Conservation (phyloP, 192 early-diverging fungal genomes). For the Coemansia sp. region DNA sequence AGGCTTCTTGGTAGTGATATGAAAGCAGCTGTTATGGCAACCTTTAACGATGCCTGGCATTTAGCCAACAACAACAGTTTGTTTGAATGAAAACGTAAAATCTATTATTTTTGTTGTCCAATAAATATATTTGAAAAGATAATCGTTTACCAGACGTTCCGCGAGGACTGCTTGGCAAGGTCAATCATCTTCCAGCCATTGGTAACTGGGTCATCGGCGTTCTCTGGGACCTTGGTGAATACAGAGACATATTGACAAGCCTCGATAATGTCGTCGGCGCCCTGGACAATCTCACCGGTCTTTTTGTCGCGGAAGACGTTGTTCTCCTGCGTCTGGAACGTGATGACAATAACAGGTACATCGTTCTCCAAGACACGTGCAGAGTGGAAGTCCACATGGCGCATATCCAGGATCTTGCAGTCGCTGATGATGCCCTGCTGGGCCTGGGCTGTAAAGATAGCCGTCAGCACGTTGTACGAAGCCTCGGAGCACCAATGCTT, state of each 20-base stretch:
- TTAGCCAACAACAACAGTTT: no score
- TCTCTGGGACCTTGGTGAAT: constrained; percentile 84
- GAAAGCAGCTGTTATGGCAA: background rate
- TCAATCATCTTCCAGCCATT: constrained; percentile 92
- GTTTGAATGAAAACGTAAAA: constrained; percentile 6
- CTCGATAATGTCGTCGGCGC: constrained; percentile 88
- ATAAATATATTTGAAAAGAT: constrained; percentile 2
- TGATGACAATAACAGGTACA: constrained; percentile 84
- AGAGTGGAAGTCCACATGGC: constrained; percentile 85
- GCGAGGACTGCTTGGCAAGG: constrained; percentile 72
- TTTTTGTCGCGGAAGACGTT: constrained; percentile 85
- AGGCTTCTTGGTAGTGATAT: constrained; percentile 68
- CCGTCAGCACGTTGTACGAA: constrained; percentile 79
- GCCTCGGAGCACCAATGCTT: constrained; percentile 94
- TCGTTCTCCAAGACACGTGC: constrained; percentile 92
- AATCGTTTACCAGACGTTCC: constrained; percentile 46
- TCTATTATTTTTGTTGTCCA: constrained; percentile 4
- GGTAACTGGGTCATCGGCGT: constrained; percentile 77
- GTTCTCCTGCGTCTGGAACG: constrained; percentile 93
- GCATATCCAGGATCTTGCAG: constrained; percentile 91
- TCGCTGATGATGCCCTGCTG: constrained; percentile 88
- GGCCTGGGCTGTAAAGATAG: constrained; percentile 78
- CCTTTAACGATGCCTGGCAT: no score
- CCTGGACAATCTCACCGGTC: constrained; percentile 83
- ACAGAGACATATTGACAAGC: constrained; percentile 84